phyloP scores from a whole-genome alignment of 306 rosid species.

The Sicyos edulis region DNA sequence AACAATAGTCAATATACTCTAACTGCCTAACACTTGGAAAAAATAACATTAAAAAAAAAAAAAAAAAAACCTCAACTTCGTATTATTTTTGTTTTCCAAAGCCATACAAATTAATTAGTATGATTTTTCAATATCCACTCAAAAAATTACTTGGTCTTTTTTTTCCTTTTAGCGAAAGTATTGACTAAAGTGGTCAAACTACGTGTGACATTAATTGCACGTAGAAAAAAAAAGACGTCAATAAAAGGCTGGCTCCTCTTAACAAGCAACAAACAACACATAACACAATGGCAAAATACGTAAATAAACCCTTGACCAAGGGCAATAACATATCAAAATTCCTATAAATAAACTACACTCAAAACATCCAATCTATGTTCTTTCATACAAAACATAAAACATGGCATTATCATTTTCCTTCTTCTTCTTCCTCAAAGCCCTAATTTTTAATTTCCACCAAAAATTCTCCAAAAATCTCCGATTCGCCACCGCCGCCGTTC shows the following conservation, averaged over 20 bases:
- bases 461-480: slow-evolving; percentile 41
- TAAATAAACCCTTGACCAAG: not conserved
- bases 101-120: not conserved
- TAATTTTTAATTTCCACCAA: slow-evolving; percentile 46
- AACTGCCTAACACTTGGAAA: no score
- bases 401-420: slow-evolving; percentile 31
- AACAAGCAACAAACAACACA: not conserved
- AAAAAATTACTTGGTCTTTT: not conserved
- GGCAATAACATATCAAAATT: not conserved
- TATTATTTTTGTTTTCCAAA: not conserved
- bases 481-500: slow-evolving; percentile 23
- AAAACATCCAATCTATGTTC: not conserved
- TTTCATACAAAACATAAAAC: slow-evolving; percentile 10
- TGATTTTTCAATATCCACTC: not conserved
- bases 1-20: no score
- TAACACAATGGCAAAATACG: not conserved
- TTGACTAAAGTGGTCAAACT: slow-evolving; percentile 14
- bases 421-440: slow-evolving; percentile 44
- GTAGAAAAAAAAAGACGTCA: not conserved
- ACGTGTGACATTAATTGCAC: slow-evolving; percentile 1
- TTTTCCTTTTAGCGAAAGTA: not conserved
- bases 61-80: not conserved
- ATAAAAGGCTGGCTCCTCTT: not conserved
- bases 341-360: slow-evolving; percentile 5
- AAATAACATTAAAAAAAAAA: no score